Conservation (phyloP, 768 basidiomycete genomes). For the Gloeopeniophorella convolvens region DNA sequence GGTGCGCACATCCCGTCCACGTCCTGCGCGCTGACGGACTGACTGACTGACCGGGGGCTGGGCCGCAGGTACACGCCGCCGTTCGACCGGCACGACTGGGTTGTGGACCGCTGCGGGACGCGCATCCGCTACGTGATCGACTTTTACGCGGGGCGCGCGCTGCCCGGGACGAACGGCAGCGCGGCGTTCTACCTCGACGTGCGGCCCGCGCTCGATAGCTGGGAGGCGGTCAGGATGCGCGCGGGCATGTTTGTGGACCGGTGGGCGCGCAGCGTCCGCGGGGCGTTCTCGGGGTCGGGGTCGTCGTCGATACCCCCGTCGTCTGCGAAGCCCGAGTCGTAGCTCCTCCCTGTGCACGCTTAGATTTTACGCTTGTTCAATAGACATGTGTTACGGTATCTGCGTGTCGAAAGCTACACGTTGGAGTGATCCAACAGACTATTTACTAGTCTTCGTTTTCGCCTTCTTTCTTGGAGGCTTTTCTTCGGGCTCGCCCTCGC, state of each 20-base stretch:
- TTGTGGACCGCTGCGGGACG: conserved; percentile 87
- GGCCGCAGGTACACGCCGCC: conserved; percentile 76
- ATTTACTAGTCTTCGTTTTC: conserved; percentile 45
- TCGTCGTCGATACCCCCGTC: conserved; percentile 19
- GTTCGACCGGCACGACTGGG: conserved; percentile 98
- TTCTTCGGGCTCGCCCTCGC: conserved; percentile 42
- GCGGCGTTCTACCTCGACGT: conserved; percentile 92
- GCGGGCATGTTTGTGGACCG: conserved; percentile 46
- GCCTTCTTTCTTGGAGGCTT: conserved; percentile 48
- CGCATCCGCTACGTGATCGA: conserved; percentile 94
- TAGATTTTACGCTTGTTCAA: neutral
- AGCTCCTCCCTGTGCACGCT: neutral
- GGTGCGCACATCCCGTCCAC: conserved; percentile 45
- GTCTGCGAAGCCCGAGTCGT: conserved; percentile 4
- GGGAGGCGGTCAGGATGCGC: conserved; percentile 90
- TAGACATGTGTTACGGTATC: conserved; percentile 1
- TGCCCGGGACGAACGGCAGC: conserved; percentile 39
- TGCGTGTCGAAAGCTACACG: no score
- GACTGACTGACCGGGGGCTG: conserved; percentile 10
- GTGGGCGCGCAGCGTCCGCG: conserved; percentile 20
- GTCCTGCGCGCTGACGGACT: conserved; percentile 5
- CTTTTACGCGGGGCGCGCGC: conserved; percentile 82
- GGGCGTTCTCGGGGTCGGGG: conserved; percentile 12
- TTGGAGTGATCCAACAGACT: neutral
- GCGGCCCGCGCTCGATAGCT: conserved; percentile 87